These are phyloP conservation scores for Fragaria vesca DNA, from an alignment of 306 rosid species.

Conservation along the genomic window DNA sequence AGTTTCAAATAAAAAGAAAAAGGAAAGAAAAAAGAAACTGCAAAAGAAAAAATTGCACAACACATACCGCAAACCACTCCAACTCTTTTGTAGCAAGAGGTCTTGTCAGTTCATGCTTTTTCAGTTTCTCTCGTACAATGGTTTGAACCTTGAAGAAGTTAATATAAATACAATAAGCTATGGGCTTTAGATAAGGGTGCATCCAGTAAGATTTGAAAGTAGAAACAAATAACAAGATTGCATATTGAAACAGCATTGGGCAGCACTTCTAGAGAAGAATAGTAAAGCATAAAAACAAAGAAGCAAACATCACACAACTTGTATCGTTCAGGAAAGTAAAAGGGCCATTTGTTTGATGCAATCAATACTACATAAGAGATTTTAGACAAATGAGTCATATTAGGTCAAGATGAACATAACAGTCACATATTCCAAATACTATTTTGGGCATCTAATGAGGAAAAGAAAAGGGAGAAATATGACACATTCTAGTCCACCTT, in stretches of 20 bases:
- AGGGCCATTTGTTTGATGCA: neutral
- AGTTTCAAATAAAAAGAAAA: neutral
- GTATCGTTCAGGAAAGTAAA: neutral
- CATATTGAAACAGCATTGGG: slow-evolving; percentile 1
- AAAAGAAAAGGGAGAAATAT: neutral
- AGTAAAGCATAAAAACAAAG: neutral
- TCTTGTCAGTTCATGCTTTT: slow-evolving; percentile 72
- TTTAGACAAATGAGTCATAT: neutral
- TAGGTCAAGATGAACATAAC: neutral
- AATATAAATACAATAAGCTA: neutral
- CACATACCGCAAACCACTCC: slow-evolving; percentile 93
- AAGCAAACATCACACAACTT: neutral
- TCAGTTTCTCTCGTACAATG: slow-evolving; percentile 57
- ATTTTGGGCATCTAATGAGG: neutral
- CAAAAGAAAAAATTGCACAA: slow-evolving; percentile 6
- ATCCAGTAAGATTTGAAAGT: neutral
- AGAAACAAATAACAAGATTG: neutral
- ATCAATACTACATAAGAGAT: neutral
- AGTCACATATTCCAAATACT: neutral
- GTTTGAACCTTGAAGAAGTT: slow-evolving; percentile 66
- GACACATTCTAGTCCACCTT: neutral
- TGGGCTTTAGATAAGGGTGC: neutral
- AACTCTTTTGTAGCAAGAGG: slow-evolving; percentile 87
- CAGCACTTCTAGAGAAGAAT: neutral
- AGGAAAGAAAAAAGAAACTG: neutral